A percentile compares a stretch with the other conserved stretches of the same genome.
Evolutionary conservation across 225 moss, liverwort and hornwort genomes (phyloP).

Genomic region (Marchantia paleacea): DNA sequence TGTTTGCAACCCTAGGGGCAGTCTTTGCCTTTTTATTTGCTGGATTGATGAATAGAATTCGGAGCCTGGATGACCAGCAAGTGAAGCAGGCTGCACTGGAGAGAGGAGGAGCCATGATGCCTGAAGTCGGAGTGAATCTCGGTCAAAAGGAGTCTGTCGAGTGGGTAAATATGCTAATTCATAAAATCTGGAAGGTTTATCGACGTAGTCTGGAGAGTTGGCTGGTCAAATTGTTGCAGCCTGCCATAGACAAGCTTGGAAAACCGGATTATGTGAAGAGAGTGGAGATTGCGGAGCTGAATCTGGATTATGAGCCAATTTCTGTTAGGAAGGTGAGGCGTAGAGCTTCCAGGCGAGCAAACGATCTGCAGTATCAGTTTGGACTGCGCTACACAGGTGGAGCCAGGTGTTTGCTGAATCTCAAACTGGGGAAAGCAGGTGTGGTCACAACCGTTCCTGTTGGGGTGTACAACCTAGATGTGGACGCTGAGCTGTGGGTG

Average conservation of each 20-base stretch:
- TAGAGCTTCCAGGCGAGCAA: conserved; percentile 86
- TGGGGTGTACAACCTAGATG: conserved; percentile 89
- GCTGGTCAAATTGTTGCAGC: conserved; percentile 79
- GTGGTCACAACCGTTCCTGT: conserved; percentile 74
- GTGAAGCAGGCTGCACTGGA: conserved; percentile 71
- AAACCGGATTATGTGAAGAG: conserved; percentile 82
- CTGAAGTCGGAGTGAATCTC: conserved; percentile 72
- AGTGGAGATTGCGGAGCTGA: conserved; percentile 86
- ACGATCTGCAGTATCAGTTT: conserved; percentile 93
- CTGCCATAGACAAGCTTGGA: conserved; percentile 88
- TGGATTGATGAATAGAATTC: conserved; percentile 64
- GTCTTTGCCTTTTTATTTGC: conserved; percentile 68
- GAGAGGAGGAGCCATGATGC: conserved; percentile 82
- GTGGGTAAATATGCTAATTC: conserved; percentile 98
- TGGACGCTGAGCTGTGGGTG: conserved; percentile 93
- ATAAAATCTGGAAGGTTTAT: conserved; percentile 96
- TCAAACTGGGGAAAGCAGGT: conserved; percentile 72
- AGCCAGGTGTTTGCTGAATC: conserved; percentile 74
- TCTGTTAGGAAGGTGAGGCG: conserved; percentile 83
- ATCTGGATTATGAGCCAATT: conserved; percentile 87
- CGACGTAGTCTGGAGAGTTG: conserved; percentile 80
- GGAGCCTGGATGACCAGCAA: conserved; percentile 77
- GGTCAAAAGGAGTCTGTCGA: conserved; percentile 96
- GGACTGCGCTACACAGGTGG: conserved; percentile 89
- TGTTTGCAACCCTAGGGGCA: conserved; percentile 80